Evolutionary conservation across 345 rosid genomes (phyloP).

Genomic region (Populus ilicifolia): DNA sequence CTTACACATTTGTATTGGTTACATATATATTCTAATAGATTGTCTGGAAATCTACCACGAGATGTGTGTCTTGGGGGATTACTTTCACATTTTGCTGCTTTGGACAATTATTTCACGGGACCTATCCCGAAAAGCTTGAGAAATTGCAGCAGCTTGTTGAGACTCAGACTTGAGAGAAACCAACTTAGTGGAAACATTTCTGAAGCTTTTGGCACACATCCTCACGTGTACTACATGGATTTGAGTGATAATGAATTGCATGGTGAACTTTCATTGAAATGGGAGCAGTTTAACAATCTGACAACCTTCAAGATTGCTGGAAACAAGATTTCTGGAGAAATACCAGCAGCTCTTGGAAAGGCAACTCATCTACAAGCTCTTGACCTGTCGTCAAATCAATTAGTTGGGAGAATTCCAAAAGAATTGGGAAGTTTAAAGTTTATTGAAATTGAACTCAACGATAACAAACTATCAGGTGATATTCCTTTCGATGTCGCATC

Average conservation of each 20-base stretch:
- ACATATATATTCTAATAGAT: neutral
- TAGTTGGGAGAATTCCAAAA: neutral
- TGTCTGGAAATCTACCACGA: neutral
- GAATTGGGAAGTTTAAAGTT: constrained; percentile 2
- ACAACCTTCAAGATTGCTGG: neutral
- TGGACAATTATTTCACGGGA: neutral
- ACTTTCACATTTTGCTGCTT: accelerated
- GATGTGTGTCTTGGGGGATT: neutral
- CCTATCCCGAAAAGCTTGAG: neutral
- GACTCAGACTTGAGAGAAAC: neutral
- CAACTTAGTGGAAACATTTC: neutral
- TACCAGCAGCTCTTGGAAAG: neutral
- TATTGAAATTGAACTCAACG: neutral
- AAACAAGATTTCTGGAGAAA: neutral
- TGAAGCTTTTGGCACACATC: neutral
- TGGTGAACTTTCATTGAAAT: neutral
- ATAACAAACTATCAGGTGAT: neutral
- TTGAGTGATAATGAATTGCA: neutral
- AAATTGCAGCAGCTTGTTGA: neutral
- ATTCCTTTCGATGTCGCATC: neutral
- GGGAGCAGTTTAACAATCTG: neutral
- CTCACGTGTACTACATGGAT: neutral
- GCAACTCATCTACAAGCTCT: neutral
- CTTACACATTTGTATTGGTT: neutral
- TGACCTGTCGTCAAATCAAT: neutral